Conservation (phyloP, 2,329 filamentous ascomycete genomes). For the Calonectria pauciramosa region DNA sequence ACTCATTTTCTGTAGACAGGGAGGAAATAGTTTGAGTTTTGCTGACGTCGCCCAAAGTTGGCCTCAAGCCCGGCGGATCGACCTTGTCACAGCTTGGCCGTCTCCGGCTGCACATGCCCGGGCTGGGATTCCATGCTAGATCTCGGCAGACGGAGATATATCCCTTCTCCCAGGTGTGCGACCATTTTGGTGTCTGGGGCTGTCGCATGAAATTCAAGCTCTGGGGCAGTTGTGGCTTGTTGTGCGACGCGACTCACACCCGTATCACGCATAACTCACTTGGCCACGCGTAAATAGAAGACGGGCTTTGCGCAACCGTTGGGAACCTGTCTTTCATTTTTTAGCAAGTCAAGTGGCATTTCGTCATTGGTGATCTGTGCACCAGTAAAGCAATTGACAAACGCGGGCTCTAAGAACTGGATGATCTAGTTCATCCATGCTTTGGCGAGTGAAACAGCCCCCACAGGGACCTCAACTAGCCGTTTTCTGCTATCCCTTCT, state of each 20-base stretch:
- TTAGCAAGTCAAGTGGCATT: background rate
- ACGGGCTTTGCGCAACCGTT: background rate
- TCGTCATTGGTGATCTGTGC: conserved; percentile 21
- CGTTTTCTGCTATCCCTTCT: conserved; percentile 3
- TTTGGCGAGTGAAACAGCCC: background rate
- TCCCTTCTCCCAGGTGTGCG: background rate
- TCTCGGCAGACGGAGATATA: conserved; percentile 22
- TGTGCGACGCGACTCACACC: background rate
- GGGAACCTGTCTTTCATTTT: background rate
- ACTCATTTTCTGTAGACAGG: background rate
- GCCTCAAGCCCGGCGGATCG: conserved; percentile 3
- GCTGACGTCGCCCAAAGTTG: background rate
- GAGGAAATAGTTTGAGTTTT: background rate
- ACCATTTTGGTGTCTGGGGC: background rate
- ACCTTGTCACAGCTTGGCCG: conserved; percentile 3
- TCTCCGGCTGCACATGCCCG: conserved; percentile 1
- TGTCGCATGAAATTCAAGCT: background rate
- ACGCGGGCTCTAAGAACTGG: background rate
- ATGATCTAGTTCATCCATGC: background rate
- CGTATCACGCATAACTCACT: background rate
- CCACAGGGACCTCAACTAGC: background rate
- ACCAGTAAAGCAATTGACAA: background rate
- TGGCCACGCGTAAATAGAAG: background rate
- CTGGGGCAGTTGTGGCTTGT: background rate
- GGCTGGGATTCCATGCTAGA: background rate